Evolutionary conservation across 2,329 filamentous ascomycete species (phyloP), one percentile per base, ranked within the genome.

Genomic region (Colletotrichum kahawae): DNA sequence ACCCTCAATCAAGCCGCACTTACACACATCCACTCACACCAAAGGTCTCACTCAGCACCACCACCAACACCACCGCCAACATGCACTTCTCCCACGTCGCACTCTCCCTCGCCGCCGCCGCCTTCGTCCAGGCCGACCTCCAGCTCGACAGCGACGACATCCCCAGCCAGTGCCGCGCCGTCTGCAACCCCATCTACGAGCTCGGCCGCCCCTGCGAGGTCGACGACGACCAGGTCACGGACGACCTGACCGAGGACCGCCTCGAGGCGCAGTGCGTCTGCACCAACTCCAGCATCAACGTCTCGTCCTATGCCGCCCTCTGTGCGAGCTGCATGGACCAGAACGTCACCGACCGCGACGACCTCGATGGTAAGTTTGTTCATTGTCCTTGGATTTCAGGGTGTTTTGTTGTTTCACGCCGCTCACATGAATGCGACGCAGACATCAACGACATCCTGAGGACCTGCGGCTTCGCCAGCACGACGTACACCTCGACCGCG

Each of bases 221-320:
- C 34, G 60, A 78, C 57, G 75, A 78, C 59, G 77, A 78, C 56
- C 60, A 79, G 56, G 78, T 81, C 69, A 79, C 76, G 21, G 82
- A 76, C 51, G 78, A 84, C 78, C 80, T 79, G 29, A 77, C 81
- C 36, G 84, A 86, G 78, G 79, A 84, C 59, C 82, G 81, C 21
- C 83, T 86, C 67, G 80, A 83, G 79, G 79, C 78, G 14, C 83
- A 86, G 77, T 87, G 85, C 75, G 77, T 86, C 67, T 85, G 85
- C 81, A 83, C 83, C 77, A 84, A 87, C 80, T 76, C 80, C 64
- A 84, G 83, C 78, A 84, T 87, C 79, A 78, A 85, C 78, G 85
- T 87, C 65, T 76, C 63, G 29, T 74, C 77, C 21, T 77, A 86
- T 64, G 81, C 84, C 21, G 83, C 79, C 4, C 80, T 85, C 24